Conservation (phyloP, 768 basidiomycete genomes). For the Nidularia sp. region DNA sequence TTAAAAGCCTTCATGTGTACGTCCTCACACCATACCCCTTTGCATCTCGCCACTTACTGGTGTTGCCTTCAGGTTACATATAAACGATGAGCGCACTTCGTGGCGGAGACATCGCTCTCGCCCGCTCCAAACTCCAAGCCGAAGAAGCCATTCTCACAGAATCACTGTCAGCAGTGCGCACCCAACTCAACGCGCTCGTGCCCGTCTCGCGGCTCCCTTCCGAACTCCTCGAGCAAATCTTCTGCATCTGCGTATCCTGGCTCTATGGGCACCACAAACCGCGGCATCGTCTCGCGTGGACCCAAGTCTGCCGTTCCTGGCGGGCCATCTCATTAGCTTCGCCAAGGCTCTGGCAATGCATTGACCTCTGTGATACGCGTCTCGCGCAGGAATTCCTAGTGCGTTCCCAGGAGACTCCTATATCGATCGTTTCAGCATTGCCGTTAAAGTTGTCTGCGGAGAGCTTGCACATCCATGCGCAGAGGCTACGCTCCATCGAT, state of each 20-base stretch:
- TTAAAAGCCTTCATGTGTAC: no score
- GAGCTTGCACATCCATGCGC: conserved; percentile 20
- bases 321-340: conserved; percentile 26
- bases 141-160: no score
- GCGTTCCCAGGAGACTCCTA: conserved; percentile 27
- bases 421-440: conserved; percentile 27
- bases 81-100: no score
- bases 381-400: conserved; percentile 27
- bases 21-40: no score
- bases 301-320: conserved; percentile 37
- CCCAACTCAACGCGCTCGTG: not conserved
- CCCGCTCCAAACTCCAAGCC: no score
- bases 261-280: conserved; percentile 22
- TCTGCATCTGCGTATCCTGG: conserved; percentile 31
- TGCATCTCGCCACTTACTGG: no score
- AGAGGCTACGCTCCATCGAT: conserved; percentile 27
- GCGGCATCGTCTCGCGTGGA: conserved; percentile 30
- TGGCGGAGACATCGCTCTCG: no score
- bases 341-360: conserved; percentile 32
- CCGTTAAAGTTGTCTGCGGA: conserved; percentile 19
- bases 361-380: conserved; percentile 29
- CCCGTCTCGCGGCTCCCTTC: conserved; percentile 21
- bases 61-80: no score
- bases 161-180: no score
- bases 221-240: conserved; percentile 37